Evolutionary conservation across 2,329 filamentous ascomycete species (phyloP).

Genomic region (Thelonectria olida): DNA sequence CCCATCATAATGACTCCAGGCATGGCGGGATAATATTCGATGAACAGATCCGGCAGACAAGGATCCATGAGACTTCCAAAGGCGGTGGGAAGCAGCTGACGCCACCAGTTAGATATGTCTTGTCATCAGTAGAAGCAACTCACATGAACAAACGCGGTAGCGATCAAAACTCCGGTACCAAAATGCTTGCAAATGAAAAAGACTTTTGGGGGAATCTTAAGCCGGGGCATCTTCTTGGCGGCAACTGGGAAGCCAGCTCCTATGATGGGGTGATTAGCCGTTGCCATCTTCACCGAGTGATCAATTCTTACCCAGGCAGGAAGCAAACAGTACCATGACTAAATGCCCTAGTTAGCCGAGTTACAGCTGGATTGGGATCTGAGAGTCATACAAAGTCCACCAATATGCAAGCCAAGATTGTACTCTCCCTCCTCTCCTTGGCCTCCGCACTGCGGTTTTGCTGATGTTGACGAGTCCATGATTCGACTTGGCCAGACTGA

Average conservation of each 20-base stretch:
- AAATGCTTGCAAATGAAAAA: constrained; percentile 74
- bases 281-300: fast-evolving
- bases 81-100: constrained; percentile 65
- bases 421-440: constrained; percentile 31
- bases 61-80: constrained; percentile 62
- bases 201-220: constrained; percentile 64
- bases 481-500: not conserved
- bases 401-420: constrained; percentile 40
- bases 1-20: constrained; percentile 73
- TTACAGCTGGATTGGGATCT: not conserved
- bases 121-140: constrained; percentile 34
- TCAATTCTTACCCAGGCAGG: constrained; percentile 32
- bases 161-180: constrained; percentile 76
- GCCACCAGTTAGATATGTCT: constrained; percentile 1
- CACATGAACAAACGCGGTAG: constrained; percentile 78
- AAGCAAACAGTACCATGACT: constrained; percentile 41
- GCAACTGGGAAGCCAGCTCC: constrained; percentile 62
- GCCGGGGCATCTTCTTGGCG: constrained; percentile 64
- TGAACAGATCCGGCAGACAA: constrained; percentile 68
- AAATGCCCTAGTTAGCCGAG: not conserved
- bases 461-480: constrained; percentile 5
- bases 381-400: constrained; percentile 41
- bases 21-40: constrained; percentile 66
- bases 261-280: constrained; percentile 3
- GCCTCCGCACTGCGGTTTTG: constrained; percentile 43